phyloP scores from a whole-genome alignment of 441 rosid genomes.

The Theobroma grandiflorum region DNA sequence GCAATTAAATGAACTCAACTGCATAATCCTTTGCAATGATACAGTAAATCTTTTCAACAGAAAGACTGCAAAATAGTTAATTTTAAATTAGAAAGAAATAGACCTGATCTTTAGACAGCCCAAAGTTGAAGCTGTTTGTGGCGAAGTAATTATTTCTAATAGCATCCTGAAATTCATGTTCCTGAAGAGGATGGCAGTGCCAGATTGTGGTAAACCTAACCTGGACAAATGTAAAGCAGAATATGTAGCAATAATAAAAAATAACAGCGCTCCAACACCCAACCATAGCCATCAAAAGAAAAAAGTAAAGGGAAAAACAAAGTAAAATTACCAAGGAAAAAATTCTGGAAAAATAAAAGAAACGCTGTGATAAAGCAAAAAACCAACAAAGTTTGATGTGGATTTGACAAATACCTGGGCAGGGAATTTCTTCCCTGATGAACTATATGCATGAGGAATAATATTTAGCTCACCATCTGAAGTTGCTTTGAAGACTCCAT shows the following conservation, averaged over 20 bases:
- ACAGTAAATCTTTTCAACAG: not conserved
- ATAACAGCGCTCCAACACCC: not conserved
- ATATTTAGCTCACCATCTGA: constrained; percentile 34
- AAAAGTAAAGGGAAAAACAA: not conserved
- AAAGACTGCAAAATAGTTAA: constrained; percentile 5
- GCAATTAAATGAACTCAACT: not conserved
- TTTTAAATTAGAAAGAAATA: not conserved
- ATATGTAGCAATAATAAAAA: not conserved
- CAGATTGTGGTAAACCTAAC: constrained; percentile 39
- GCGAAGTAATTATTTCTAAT: constrained; percentile 37
- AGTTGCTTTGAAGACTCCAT: constrained; percentile 41
- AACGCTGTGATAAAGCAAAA: not conserved
- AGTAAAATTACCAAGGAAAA: not conserved
- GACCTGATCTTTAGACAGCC: constrained; percentile 39
- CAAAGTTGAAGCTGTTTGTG: constrained; percentile 31
- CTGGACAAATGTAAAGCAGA: constrained; percentile 24
- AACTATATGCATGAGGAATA: constrained; percentile 32
- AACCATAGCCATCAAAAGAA: not conserved
- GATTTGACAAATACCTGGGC: constrained; percentile 35
- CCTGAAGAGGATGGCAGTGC: constrained; percentile 38
- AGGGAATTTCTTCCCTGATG: constrained; percentile 43
- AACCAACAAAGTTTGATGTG: not conserved
- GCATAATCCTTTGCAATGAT: not conserved
- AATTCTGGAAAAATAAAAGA: not conserved
- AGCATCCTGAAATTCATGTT: constrained; percentile 34